Base-by-base conservation (phyloP, 2,329 filamentous ascomycete species). In the Fusarium abutilonis region DNA sequence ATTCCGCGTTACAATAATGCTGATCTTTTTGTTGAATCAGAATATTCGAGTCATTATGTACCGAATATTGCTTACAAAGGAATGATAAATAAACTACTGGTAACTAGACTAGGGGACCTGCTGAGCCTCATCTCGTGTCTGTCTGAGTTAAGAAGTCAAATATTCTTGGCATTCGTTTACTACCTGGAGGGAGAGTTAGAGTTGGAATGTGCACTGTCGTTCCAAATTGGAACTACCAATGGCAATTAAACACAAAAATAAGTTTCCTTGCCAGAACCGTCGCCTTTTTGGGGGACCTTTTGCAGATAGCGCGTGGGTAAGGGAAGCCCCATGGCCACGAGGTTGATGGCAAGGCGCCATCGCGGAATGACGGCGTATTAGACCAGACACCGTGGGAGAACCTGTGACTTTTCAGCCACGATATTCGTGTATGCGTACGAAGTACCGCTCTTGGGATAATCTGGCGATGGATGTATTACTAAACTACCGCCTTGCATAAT, bases 261-360 rank as follows among this genome's bases (percentile, higher is more conserved):
- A 48, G 41, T 57, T 44, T 38, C 31, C 38, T 46, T 42, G 40
- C 32, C 31, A 38, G 35, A 31, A 45, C 56, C 56, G 58, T 60
- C 51, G 45, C 39, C 58, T 41, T 41, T 45, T 50, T 62, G 39
- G 49, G 52, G 34, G 19, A 50, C 44, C 15, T 15, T 21, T 40
- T 44, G 50, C 32, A 38, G 48, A 49, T 56, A 56, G 52, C 49
- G 48, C 54, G 39, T 67, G 66, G 66, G 66, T 69, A 52, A 65
- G 64, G 64, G 55, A 59, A 67, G 65, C 41, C 28, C 55, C 56
- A 51, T 35, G 44, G 42, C 60, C 63, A 57, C 60, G 53, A 67
- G 56, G 46, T 50, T 42, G 42, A 67, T 67, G 64, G 62, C 64
- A 55, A 65, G 51, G 57, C 52, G 48, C 56, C 58, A 61, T 60